Base-by-base conservation (phyloP, 2,329 filamentous ascomycete species). In the Fonsecaea multimorphosa region DNA sequence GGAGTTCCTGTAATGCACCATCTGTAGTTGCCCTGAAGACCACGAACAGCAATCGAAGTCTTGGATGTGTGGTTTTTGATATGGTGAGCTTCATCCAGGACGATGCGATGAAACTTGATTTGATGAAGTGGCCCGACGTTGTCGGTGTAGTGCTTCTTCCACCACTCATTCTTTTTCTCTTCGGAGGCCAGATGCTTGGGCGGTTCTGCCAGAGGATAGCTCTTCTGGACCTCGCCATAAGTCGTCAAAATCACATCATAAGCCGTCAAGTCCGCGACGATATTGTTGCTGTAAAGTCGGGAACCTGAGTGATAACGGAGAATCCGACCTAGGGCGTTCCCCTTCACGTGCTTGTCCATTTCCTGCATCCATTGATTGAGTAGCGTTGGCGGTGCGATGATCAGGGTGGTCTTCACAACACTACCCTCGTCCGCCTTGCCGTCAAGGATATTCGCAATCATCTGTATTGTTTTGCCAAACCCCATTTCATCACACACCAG, bases 401-500 rank as follows among this genome's bases (percentile, higher is more conserved):
- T 75, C 32, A 80, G 68, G 1, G 78, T 80, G 1, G 75, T 78
- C 29, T 72, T 73, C 5, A 65, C 60, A 1, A 9, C 70, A 68
- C 4, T 71, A 22, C 57, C 54, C 2, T 27, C 40, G 52, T 24
- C 62, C 19, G 32, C 59, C 60, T 58, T 64, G 14, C 76, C 78
- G 61, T 80, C 76, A 3, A 79, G 65, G 11, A 80, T 78, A 27
- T 76, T 78, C 16, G 77, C 77, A 76, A 80, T 72, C 44, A 75
- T 73, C 60, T 76, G 75, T 2, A 78, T 72, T 0, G 77, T 79
- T 65, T 80, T 80, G 0, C 78, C 79, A 31, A 79, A 75, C 0
- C 79, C 78, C 78, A 80, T 80, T 9, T 75, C 73, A 58, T 81
- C 78, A 32, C 76, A 78, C 1, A 79, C 71, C 19, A 81, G 70